phyloP scores from a whole-genome alignment of 2,329 filamentous ascomycete species.

The Didymella arachidicola region DNA sequence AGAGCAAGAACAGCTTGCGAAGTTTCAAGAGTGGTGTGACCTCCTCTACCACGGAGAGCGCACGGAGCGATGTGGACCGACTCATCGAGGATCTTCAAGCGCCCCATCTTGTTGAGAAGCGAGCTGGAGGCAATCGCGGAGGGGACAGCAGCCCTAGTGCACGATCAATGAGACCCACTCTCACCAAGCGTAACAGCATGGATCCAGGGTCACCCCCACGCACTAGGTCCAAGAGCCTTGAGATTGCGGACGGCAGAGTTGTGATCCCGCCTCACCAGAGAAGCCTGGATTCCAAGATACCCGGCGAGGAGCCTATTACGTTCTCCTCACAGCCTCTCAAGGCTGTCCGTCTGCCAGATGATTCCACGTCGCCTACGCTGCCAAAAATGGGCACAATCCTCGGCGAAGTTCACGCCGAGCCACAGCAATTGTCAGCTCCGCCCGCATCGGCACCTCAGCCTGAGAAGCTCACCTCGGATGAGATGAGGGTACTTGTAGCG shows the following conservation, averaged over 20 bases:
- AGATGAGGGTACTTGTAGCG: slow-evolving; percentile 75
- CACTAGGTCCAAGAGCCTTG: slow-evolving; percentile 40
- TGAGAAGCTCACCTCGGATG: slow-evolving; percentile 44
- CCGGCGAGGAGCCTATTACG: slow-evolving; percentile 51
- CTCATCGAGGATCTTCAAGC: slow-evolving; percentile 76
- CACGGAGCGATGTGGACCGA: slow-evolving; percentile 70
- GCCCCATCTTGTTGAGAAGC: slow-evolving; percentile 51
- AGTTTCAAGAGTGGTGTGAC: slow-evolving; percentile 58
- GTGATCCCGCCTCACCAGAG: slow-evolving; percentile 40
- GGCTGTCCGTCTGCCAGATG: slow-evolving; percentile 58
- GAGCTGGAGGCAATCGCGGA: slow-evolving; percentile 29
- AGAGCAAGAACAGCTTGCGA: slow-evolving; percentile 59
- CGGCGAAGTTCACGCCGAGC: slow-evolving; percentile 39
- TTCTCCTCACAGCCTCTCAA: slow-evolving; percentile 55
- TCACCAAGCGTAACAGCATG: slow-evolving; percentile 41
- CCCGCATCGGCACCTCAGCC: slow-evolving; percentile 13
- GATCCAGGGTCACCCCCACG: slow-evolving; percentile 22
- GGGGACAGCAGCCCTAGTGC: slow-evolving; percentile 31
- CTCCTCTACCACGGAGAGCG: slow-evolving; percentile 53
- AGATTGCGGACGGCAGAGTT: slow-evolving; percentile 22
- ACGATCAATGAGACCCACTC: slow-evolving; percentile 33
- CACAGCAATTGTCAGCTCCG: slow-evolving; percentile 17
- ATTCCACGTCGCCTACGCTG: slow-evolving; percentile 31
- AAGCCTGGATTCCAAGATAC: slow-evolving; percentile 54
- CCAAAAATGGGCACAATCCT: slow-evolving; percentile 35